Conservation (phyloP, 192 early-diverging fungal species). For the Coemansia sp. region DNA sequence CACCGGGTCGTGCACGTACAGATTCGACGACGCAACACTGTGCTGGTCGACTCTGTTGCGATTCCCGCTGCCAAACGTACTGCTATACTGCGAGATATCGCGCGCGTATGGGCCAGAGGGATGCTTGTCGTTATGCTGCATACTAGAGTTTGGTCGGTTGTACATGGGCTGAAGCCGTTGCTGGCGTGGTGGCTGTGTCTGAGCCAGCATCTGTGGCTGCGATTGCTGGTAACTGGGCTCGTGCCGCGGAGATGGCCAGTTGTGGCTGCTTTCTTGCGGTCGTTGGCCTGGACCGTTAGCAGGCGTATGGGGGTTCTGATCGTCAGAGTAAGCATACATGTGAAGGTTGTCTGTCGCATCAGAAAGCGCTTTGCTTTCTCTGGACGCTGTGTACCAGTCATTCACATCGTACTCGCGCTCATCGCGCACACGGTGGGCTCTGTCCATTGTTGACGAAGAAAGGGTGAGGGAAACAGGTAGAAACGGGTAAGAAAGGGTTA, state of each 20-base stretch:
- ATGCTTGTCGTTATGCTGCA: not conserved
- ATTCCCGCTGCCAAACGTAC: constrained; percentile 6
- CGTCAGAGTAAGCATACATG: constrained; percentile 8
- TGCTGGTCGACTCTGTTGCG: constrained; percentile 3
- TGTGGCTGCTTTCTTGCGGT: not conserved
- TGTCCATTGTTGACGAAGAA: constrained; percentile 3
- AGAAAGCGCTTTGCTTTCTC: constrained; percentile 31
- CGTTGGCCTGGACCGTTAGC: not conserved
- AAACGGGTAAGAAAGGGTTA: not conserved
- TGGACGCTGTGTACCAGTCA: constrained; percentile 43
- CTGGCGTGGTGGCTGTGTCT: constrained; percentile 1
- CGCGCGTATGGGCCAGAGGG: constrained; percentile 1
- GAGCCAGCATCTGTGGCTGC: constrained; percentile 1
- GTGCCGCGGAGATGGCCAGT: constrained; percentile 8
- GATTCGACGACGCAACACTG: constrained; percentile 12
- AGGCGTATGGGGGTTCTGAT: not conserved
- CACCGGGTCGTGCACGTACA: constrained; percentile 5
- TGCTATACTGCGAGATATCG: constrained; percentile 12
- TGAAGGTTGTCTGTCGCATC: constrained; percentile 19
- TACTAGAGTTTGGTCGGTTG: not conserved
- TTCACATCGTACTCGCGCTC: constrained; percentile 30
- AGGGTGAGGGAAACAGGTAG: not conserved
- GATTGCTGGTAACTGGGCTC: constrained; percentile 10
- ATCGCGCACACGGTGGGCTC: constrained; percentile 8
- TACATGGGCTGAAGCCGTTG: constrained; percentile 5